A percentile compares a stretch with the other conserved stretches of the same genome.
These are phyloP conservation scores for Musa schizocarpa DNA, from an alignment of 176 grass and related monocot genomes.

Conservation along the genomic window DNA sequence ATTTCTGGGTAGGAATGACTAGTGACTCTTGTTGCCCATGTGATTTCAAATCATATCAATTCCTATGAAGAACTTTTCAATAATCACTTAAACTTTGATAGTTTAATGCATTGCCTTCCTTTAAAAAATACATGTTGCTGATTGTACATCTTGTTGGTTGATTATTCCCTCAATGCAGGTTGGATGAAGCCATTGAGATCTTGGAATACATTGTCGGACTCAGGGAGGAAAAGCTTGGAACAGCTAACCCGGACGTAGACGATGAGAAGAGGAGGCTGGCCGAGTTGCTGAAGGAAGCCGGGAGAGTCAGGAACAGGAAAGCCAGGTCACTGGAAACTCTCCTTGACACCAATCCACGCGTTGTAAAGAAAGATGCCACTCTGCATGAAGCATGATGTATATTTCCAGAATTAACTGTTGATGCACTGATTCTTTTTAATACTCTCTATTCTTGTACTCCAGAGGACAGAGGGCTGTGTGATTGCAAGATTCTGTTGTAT, in stretches of 20 bases:
- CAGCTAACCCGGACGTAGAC: conserved; percentile 21
- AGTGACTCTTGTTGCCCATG: not conserved
- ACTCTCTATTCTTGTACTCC: not conserved
- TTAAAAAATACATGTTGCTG: not conserved
- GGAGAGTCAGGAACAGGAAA: conserved; percentile 22
- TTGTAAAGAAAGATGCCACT: not conserved
- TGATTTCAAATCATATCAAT: too few species aligned
- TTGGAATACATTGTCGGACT: conserved; percentile 15
- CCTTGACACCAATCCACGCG: not conserved
- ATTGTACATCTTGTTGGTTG: not conserved
- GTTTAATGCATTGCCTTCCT: not conserved
- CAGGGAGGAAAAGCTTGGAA: conserved; percentile 24
- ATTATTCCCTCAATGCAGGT: not conserved
- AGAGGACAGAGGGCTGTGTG: conserved; percentile 2
- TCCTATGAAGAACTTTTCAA: too few species aligned
- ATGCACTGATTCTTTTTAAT: conserved; percentile 5
- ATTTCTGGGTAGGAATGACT: too few species aligned
- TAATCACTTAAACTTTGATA: not conserved
- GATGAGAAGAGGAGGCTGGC: conserved; percentile 21
- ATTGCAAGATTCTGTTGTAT: conserved; percentile 5
- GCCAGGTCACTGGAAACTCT: conserved; percentile 19
- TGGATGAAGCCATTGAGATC: conserved; percentile 18
- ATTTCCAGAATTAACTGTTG: conserved; percentile 5
- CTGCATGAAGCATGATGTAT: conserved; percentile 5
- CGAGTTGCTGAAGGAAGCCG: conserved; percentile 21